These are phyloP conservation scores for Hericium rajendrae DNA, from an alignment of 768 basidiomycete species.

Conservation along the genomic window DNA sequence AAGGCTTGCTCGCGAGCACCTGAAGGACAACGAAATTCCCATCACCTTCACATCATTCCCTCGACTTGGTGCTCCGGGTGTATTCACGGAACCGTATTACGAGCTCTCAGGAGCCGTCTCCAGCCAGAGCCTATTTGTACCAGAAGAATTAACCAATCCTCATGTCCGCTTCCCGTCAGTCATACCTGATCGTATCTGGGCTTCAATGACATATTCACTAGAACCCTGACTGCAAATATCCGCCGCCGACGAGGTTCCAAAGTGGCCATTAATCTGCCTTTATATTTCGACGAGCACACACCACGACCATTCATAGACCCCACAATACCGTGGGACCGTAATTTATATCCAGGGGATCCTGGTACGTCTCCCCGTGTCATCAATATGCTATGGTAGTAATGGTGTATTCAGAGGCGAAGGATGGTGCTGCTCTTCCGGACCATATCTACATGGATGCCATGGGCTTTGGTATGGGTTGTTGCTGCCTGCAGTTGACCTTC, in stretches of 20 bases:
- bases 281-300: conserved; percentile 83
- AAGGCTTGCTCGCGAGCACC: conserved; percentile 69
- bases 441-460: conserved; percentile 99
- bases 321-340: conserved; percentile 81
- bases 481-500: conserved; percentile 95
- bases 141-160: conserved; percentile 93
- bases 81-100: conserved; percentile 87
- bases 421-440: conserved; percentile 78
- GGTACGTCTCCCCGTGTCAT: conserved; percentile 35
- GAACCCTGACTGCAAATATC: conserved; percentile 97
- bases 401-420: conserved; percentile 60
- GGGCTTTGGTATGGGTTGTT: conserved; percentile 99
- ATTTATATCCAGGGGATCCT: conserved; percentile 75
- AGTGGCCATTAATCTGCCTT: conserved; percentile 89
- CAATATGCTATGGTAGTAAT: conserved; percentile 4
- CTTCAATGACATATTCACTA: conserved; percentile 21
- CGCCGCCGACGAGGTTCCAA: conserved; percentile 83
- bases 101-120: conserved; percentile 69
- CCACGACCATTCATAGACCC: conserved; percentile 87
- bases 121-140: conserved; percentile 89
- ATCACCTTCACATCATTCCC: conserved; percentile 95
- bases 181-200: neutral
- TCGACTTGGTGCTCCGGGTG: conserved; percentile 76
- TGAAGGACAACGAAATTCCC: conserved; percentile 81
- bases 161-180: conserved; percentile 97